Evolutionary conservation across 2,329 filamentous ascomycete species (phyloP), one percentile per base, ranked within the genome.

Genomic region (Sphaerulina vaccinii): DNA sequence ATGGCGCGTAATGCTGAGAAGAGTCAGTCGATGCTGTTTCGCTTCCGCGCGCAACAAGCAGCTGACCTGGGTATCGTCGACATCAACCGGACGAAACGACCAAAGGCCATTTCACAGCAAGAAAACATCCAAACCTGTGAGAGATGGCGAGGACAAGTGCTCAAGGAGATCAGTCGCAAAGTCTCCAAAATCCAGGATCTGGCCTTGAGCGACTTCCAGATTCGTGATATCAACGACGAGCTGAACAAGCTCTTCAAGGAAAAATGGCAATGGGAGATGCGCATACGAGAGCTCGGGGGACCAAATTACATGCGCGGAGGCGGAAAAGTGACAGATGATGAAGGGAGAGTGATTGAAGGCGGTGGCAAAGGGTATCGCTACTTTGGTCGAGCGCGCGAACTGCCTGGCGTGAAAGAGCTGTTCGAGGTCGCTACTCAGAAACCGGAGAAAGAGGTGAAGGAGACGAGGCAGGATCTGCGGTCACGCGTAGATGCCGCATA

Each of bases 201-300:
- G 7, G 85, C 86, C 40, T 80, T 99, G n/a, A 90, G 84, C 73
- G 93, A 99, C 78, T 97, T 88, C 76, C 93, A 97, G 78, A 90
- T 99, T 71, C 86, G 93, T 66, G 93, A 99, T 73, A 79, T 99
- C 68, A 99, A 99, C 75, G 93, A 99, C 72, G 93, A 99, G 74
- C 95, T 99, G 79, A 99, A 99, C 79, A 95, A 96, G 75, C 81
- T 96, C 57, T 96, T 99, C 89, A 85, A 90, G 59, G 93, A 99
- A 77, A 99, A 99, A 74, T 90, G 95, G 80, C 91, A 95, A 81
- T 99, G 93, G 93, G 93, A 99, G 77, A 83, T 93, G 63, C 90
- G 96, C 73, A 96, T 99, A 62, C 82, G 91, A 52, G 95, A 95
- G 65, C 71, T 97, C 19, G 93, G 93, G n/a, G 93, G 93, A 2